Evolutionary conservation across 441 rosid genomes (phyloP).

Genomic region (Euphorbia schlechtendalii): DNA sequence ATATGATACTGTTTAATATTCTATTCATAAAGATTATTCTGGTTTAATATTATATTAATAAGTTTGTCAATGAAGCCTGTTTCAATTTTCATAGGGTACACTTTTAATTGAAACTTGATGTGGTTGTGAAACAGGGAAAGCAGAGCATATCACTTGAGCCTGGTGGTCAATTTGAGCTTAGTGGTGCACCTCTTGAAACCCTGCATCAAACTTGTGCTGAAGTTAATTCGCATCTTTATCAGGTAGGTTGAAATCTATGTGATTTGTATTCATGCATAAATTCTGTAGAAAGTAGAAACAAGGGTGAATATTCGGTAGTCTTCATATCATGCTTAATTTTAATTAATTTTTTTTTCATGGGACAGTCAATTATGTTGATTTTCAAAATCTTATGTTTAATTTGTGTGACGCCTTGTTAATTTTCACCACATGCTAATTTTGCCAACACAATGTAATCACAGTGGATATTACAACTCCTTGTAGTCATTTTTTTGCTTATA

Average conservation of each 20-base stretch:
- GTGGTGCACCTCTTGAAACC: conserved; percentile 99
- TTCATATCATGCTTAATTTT: background rate
- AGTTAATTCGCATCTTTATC: conserved; percentile 98
- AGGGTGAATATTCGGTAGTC: conserved; percentile 8
- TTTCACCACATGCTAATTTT: background rate
- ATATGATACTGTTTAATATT: conserved; percentile 13
- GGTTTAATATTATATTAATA: background rate
- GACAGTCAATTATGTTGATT: background rate
- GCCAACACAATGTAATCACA: background rate
- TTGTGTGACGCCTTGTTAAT: background rate
- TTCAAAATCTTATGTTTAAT: background rate
- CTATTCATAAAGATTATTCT: background rate
- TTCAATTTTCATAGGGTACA: background rate
- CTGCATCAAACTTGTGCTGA: conserved; percentile 99
- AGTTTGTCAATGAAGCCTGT: conserved; percentile 6
- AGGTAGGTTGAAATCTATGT: conserved; percentile 40
- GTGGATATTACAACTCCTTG: background rate
- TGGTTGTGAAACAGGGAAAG: conserved; percentile 58
- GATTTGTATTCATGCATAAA: background rate
- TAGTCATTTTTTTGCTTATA: background rate
- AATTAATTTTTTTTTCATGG: background rate
- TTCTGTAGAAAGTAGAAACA: conserved; percentile 5
- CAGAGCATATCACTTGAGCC: conserved; percentile 99
- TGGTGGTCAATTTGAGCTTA: conserved; percentile 98
- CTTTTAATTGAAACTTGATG: conserved; percentile 6